A percentile compares a stretch with the other conserved stretches of the same genome.
phyloP scores from a whole-genome alignment of 768 basidiomycete genomes.

The Hygrophorus pudorinus region DNA sequence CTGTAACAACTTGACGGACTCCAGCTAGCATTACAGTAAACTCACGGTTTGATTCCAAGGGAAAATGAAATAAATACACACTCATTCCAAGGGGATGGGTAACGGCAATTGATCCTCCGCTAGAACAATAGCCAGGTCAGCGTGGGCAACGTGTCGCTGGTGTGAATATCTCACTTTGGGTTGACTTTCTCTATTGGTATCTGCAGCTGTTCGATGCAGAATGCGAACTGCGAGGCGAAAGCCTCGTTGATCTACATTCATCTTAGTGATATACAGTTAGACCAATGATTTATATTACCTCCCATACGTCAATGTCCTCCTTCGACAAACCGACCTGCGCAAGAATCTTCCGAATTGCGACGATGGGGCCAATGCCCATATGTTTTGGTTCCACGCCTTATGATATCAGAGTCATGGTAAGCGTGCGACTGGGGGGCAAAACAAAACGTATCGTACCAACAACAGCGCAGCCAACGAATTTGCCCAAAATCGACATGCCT shows the following conservation, averaged over 20 bases:
- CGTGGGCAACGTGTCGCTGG: neutral
- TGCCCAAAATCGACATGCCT: conserved; percentile 72
- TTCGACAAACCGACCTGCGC: conserved; percentile 50
- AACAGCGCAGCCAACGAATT: conserved; percentile 70
- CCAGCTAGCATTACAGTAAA: conserved; percentile 43
- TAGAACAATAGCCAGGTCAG: conserved; percentile 15
- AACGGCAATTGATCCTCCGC: conserved; percentile 80
- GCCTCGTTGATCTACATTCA: conserved; percentile 70
- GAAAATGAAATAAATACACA: conserved; percentile 25
- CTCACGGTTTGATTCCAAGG: neutral
- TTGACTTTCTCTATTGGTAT: conserved; percentile 79
- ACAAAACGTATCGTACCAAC: conserved; percentile 42
- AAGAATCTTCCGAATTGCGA: conserved; percentile 58
- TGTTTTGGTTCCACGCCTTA: conserved; percentile 65
- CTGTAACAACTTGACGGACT: conserved; percentile 79
- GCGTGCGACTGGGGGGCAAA: neutral
- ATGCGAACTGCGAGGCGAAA: conserved; percentile 90
- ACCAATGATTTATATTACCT: conserved; percentile 31
- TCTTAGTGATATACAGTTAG: neutral
- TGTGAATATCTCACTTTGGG: conserved; percentile 48
- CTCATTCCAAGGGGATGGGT: conserved; percentile 82
- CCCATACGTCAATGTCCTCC: conserved; percentile 69
- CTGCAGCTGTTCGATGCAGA: conserved; percentile 74
- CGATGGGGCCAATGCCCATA: conserved; percentile 72
- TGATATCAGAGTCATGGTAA: conserved; percentile 1